Percentiles rank a stretch among this genome's conserved stretches.
phyloP scores from a whole-genome alignment of 352 stramenopile species.

The Phytophthora pseudosyringae region DNA sequence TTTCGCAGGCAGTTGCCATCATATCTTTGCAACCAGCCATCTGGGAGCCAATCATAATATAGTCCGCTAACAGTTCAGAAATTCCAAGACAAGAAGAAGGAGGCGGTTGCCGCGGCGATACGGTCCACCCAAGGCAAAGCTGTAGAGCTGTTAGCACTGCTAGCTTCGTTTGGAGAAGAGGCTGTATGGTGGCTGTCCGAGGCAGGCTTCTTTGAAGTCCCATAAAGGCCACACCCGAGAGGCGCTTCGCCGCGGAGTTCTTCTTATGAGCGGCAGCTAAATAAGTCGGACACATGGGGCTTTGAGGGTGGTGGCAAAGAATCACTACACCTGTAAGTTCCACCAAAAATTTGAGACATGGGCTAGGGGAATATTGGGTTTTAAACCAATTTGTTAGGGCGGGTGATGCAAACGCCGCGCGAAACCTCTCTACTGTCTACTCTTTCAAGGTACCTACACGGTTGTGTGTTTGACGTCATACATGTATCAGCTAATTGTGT shows the following conservation, averaged over 20 bases:
- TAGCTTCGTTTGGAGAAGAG: not conserved
- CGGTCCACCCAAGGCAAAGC: slow-evolving; percentile 1
- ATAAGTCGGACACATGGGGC: not conserved
- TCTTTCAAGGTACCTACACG: too few relatives aligned
- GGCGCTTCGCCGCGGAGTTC: not conserved
- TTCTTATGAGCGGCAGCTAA: slow-evolving; percentile 11
- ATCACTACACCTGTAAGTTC: not conserved
- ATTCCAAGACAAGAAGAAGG: not conserved
- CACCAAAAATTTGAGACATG: not conserved
- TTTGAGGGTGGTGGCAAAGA: not conserved
- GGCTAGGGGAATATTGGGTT: slow-evolving; percentile 4
- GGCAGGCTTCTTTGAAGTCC: not conserved
- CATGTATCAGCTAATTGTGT: too few relatives aligned
- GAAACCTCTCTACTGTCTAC: not conserved
- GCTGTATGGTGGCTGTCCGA: not conserved
- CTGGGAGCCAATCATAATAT: too few relatives aligned
- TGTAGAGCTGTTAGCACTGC: not conserved
- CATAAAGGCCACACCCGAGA: slow-evolving; percentile 3
- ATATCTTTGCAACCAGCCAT: too few relatives aligned
- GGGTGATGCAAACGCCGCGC: not conserved
- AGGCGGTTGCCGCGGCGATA: not conserved
- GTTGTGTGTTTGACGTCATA: too few relatives aligned
- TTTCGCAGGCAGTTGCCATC: too few relatives aligned
- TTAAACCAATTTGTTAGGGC: not conserved
- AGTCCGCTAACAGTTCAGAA: not conserved